A percentile compares a stretch with the other conserved stretches of the same genome.
These are phyloP conservation scores for Podaxis mareebaensis DNA, from an alignment of 768 basidiomycete genomes.

Conservation along the genomic window DNA sequence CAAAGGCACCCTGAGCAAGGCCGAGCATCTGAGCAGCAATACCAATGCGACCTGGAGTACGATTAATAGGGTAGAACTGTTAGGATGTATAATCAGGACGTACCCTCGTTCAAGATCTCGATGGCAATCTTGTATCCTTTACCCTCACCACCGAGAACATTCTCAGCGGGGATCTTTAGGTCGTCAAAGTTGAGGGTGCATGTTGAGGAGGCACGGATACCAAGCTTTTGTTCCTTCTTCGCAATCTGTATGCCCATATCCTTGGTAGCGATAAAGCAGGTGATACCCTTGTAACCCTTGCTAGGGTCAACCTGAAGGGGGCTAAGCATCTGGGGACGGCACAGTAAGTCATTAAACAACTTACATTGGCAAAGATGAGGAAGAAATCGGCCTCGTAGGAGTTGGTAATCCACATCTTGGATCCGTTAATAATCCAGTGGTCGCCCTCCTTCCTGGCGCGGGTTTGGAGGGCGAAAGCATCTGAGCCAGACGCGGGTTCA, in stretches of 20 bases:
- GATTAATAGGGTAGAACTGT: not conserved
- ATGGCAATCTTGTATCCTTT: slow-evolving; percentile 75
- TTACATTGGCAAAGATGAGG: slow-evolving; percentile 93
- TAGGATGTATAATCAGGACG: not conserved
- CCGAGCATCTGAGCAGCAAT: slow-evolving; percentile 99
- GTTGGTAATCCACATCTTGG: slow-evolving; percentile 99
- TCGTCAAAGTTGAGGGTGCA: slow-evolving; percentile 96
- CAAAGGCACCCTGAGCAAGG: slow-evolving; percentile 95
- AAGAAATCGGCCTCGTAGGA: slow-evolving; percentile 89
- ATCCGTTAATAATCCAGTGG: slow-evolving; percentile 89
- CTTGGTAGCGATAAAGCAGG: slow-evolving; percentile 94
- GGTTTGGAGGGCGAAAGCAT: slow-evolving; percentile 95
- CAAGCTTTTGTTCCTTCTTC: slow-evolving; percentile 98
- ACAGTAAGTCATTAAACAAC: slow-evolving; percentile 22
- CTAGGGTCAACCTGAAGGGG: slow-evolving; percentile 67
- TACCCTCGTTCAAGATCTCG: slow-evolving; percentile 29
- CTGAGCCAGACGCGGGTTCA: slow-evolving; percentile 90
- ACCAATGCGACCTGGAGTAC: slow-evolving; percentile 75
- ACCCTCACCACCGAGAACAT: slow-evolving; percentile 89
- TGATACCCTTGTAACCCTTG: slow-evolving; percentile 99
- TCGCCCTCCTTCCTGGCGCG: slow-evolving; percentile 87
- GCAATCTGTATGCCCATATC: slow-evolving; percentile 97
- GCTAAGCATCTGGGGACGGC: not conserved
- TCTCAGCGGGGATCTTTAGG: slow-evolving; percentile 78
- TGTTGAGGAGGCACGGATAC: slow-evolving; percentile 94